Evolutionary conservation across 192 early-diverging fungal genomes (phyloP).

Genomic region (Umbelopsis sp.): DNA sequence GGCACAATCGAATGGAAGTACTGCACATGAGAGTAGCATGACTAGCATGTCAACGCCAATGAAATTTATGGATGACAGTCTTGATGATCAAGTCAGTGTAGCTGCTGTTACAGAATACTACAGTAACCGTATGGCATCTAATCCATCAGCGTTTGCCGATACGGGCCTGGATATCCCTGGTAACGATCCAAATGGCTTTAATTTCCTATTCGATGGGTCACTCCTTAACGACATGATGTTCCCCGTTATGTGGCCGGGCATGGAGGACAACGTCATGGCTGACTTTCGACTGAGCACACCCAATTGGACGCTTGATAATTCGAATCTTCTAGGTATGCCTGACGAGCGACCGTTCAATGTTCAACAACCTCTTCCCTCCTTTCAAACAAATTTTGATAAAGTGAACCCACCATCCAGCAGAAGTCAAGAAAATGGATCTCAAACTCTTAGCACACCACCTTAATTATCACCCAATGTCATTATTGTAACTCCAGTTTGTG

Average conservation of each 20-base stretch:
- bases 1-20: not conserved
- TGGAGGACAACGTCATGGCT: not conserved
- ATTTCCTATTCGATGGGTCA: slow-evolving; percentile 19
- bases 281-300: not conserved
- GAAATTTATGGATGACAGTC: not conserved
- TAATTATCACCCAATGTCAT: slow-evolving; percentile 1
- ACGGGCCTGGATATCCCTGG: slow-evolving; percentile 19
- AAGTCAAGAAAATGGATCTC: not conserved
- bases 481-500: slow-evolving; percentile 11
- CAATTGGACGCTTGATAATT: not conserved
- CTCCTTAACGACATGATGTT: slow-evolving; percentile 22
- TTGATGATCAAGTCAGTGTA: not conserved
- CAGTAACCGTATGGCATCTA: slow-evolving; percentile 2
- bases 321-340: slow-evolving; percentile 4
- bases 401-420: not conserved
- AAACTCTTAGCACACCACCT: not conserved
- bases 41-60: not conserved
- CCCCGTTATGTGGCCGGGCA: not conserved
- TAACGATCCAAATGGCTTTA: slow-evolving; percentile 1
- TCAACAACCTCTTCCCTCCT: not conserved
- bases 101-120: not conserved
- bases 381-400: not conserved
- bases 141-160: slow-evolving; percentile 3
- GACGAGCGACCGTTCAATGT: slow-evolving; percentile 12
- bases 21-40: not conserved